Evolutionary conservation across 2,329 filamentous ascomycete genomes (phyloP).

Genomic region (Aspergillus latus): DNA sequence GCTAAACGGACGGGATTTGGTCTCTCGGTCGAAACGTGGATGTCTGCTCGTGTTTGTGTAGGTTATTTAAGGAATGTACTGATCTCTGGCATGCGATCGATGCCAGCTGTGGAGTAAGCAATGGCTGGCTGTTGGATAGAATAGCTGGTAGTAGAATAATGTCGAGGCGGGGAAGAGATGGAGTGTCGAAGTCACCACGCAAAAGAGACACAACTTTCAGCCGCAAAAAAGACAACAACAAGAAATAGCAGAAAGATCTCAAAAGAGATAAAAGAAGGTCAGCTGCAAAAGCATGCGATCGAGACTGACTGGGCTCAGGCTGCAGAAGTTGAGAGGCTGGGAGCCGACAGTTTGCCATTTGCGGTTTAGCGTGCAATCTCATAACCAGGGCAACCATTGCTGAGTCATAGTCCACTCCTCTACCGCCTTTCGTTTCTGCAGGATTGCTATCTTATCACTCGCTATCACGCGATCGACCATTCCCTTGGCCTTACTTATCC

Average conservation of each 20-base stretch:
- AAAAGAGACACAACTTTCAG: constrained; percentile 2
- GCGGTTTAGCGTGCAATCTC: constrained; percentile 40
- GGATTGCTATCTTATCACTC: constrained; percentile 27
- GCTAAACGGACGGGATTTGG: constrained; percentile 13
- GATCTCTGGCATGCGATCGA: constrained; percentile 10
- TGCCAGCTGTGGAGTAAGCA: constrained; percentile 14
- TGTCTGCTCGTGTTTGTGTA: background rate
- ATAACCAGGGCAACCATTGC: constrained; percentile 42
- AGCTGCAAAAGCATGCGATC: constrained; percentile 6
- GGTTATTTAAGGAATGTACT: background rate
- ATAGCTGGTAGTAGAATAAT: constrained; percentile 7
- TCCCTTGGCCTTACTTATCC: constrained; percentile 1
- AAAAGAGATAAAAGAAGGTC: constrained; percentile 5
- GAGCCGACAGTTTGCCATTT: constrained; percentile 42
- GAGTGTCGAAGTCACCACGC: constrained; percentile 2
- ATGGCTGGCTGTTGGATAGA: background rate
- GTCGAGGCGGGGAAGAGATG: constrained; percentile 9
- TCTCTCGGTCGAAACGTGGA: constrained; percentile 4
- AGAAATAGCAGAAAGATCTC: constrained; percentile 7
- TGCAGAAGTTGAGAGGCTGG: constrained; percentile 14
- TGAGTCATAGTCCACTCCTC: constrained; percentile 21
- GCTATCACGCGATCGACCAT: constrained; percentile 7
- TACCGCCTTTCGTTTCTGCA: constrained; percentile 25
- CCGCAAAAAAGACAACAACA: constrained; percentile 3
- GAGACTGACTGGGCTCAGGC: background rate